Conservation (phyloP, 768 basidiomycete species). For the Russula vinacea region DNA sequence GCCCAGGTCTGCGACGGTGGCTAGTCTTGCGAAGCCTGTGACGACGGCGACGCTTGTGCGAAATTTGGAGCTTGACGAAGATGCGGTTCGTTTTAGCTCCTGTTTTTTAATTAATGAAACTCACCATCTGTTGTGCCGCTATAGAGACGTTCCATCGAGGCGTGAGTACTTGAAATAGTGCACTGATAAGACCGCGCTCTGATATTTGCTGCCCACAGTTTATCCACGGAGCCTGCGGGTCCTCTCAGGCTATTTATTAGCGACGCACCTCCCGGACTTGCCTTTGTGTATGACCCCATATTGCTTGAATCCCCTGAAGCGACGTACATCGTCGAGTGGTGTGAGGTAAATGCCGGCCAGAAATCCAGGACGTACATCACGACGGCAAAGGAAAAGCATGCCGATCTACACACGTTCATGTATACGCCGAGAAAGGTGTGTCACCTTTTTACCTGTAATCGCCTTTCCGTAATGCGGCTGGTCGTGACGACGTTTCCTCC, state of each 20-base stretch:
- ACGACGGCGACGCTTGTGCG: conserved; percentile 33
- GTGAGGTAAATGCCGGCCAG: conserved; percentile 38
- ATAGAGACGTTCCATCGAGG: conserved; percentile 35
- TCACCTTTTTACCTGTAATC: background rate
- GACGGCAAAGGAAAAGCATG: conserved; percentile 25
- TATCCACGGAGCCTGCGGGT: conserved; percentile 19
- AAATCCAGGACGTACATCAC: conserved; percentile 39
- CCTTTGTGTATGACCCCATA: conserved; percentile 56
- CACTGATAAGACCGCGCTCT: background rate
- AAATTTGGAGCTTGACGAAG: conserved; percentile 40
- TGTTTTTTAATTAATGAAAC: too few species aligned
- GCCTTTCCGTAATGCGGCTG: background rate
- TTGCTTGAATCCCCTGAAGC: conserved; percentile 46
- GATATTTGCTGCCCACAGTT: background rate
- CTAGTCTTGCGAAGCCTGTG: conserved; percentile 36
- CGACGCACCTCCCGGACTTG: conserved; percentile 38
- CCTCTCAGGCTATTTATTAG: conserved; percentile 45
- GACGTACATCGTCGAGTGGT: conserved; percentile 55
- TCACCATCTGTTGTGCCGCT: background rate
- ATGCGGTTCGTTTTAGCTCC: conserved; percentile 38
- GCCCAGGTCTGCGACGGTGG: conserved; percentile 38
- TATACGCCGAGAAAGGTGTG: conserved; percentile 47
- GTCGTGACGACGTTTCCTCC: background rate
- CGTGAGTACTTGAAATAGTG: conserved; percentile 3
- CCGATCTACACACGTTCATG: conserved; percentile 50